Percentiles rank a stretch among this genome's conserved stretches.
Evolutionary conservation across 2,329 filamentous ascomycete genomes (phyloP).

Genomic region (Aspergillus glaucus): DNA sequence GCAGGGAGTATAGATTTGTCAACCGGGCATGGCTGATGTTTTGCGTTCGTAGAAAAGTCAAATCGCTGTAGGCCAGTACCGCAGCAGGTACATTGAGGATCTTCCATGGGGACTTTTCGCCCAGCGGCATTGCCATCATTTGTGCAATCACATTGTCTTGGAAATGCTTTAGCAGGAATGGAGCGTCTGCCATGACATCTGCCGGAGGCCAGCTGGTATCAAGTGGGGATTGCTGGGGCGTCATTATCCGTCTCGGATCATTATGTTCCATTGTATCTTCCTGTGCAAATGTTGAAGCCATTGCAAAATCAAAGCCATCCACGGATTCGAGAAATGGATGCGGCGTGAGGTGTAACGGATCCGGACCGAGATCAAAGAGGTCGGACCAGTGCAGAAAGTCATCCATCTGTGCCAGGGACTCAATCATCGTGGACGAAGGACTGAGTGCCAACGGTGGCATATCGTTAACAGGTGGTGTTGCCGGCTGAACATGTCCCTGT

Average conservation of each 20-base stretch:
- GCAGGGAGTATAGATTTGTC: conserved; percentile 25
- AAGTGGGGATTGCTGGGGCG: conserved; percentile 8
- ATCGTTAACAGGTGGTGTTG: neutral
- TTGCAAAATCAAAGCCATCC: neutral
- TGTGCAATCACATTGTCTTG: conserved; percentile 25
- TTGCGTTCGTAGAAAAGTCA: conserved; percentile 22
- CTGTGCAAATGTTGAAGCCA: neutral
- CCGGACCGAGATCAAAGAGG: conserved; percentile 23
- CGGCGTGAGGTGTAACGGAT: conserved; percentile 11
- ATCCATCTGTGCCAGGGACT: conserved; percentile 18
- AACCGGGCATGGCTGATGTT: conserved; percentile 25
- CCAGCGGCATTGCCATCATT: conserved; percentile 25
- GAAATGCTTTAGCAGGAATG: conserved; percentile 25
- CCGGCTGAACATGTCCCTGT: conserved; percentile 1
- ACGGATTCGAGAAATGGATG: conserved; percentile 9
- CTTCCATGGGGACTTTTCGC: conserved; percentile 29
- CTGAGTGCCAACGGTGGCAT: neutral
- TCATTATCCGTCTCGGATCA: conserved; percentile 1
- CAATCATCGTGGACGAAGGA: conserved; percentile 5
- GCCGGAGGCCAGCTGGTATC: conserved; percentile 3
- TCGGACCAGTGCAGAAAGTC: conserved; percentile 31
- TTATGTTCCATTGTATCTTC: conserved; percentile 4
- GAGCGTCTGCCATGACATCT: conserved; percentile 16
- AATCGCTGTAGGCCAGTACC: conserved; percentile 24
- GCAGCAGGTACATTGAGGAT: conserved; percentile 26